A percentile compares a stretch with the other conserved stretches of the same genome.
Conservation (phyloP, 805 yeast species). For the Saccharomycopsis vini region DNA sequence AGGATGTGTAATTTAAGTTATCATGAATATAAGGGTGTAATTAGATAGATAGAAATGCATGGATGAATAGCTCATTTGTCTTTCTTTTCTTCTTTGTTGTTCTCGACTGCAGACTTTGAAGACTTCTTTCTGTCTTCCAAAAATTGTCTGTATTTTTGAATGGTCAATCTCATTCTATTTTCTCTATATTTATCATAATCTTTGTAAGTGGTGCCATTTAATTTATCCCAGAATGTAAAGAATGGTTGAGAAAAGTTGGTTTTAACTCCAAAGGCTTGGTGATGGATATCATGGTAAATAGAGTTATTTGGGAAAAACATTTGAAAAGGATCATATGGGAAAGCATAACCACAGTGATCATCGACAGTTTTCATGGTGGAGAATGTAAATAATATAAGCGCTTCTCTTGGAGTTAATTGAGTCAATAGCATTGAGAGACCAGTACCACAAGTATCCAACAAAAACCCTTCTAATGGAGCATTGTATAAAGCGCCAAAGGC, state of each 20-base stretch:
- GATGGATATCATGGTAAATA: slow-evolving; percentile 94
- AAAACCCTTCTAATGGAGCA: slow-evolving; percentile 87
- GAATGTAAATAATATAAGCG: slow-evolving; percentile 64
- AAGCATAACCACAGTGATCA: slow-evolving; percentile 96
- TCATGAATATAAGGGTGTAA: too few relatives aligned
- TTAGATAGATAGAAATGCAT: too few relatives aligned
- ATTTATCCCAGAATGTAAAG: slow-evolving; percentile 85
- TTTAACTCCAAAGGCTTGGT: slow-evolving; percentile 91
- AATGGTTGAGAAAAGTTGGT: slow-evolving; percentile 93
- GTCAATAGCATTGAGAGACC: slow-evolving; percentile 67
- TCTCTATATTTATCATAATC: slow-evolving; percentile 55
- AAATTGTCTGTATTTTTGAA: slow-evolving; percentile 56
- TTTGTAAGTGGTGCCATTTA: slow-evolving; percentile 64
- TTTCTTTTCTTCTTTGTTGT: not conserved
- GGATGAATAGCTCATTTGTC: not conserved
- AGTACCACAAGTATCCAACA: slow-evolving; percentile 87
- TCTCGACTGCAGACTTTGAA: not conserved
- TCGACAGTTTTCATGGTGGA: slow-evolving; percentile 95
- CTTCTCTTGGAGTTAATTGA: slow-evolving; percentile 67
- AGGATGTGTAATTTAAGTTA: too few relatives aligned
- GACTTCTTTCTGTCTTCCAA: slow-evolving; percentile 29
- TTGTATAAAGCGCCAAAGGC: slow-evolving; percentile 95
- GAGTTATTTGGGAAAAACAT: slow-evolving; percentile 88
- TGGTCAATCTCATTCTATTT: slow-evolving; percentile 57
- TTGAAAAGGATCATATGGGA: slow-evolving; percentile 90